Evolutionary conservation across 2,329 filamentous ascomycete species (phyloP), one percentile per base, ranked within the genome.

Genomic region (Cladorrhinum sp.): DNA sequence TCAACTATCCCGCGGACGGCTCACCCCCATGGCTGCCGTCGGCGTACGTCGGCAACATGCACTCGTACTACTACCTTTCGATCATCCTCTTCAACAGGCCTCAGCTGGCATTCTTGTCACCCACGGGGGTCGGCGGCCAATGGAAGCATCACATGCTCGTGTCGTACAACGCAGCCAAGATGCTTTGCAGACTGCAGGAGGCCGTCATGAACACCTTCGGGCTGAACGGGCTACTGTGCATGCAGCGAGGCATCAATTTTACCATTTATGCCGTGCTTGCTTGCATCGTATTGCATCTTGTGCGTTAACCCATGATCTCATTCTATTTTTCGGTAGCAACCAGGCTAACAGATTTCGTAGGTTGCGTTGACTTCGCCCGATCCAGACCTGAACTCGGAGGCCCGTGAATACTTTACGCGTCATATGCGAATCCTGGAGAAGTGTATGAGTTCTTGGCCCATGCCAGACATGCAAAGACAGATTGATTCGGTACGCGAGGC

Each of bases 181-280:
- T 84, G 46, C 82, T 98, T 55, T 97, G 93, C 74, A 87, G 90
- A 62, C 75, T 97, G 5, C 92, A 97, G 71, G 94, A 98, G 75
- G 88, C 88, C 1, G 86, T 96, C 36, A 71, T 96, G 61, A 83
- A 88, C 58, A 83, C 85, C 0, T 96, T 88, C 73, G 91, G 92
- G 2, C 78, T 96, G 62, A 84, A 84, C 16, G 94, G 93, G 0
- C 80, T 98, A 16, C 82, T 95, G 68, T 96, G 89, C 76, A 97
- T 97, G 94, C 89, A 94, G 70, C 85, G 94, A 66, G 94, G 94
- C 42, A 92, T 96, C 72, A 96, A 93, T 74, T 98, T 96, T 70
- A 92, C 91, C 5, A 92, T 98, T n/a, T 98, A 98, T 71, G 87
- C 88, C 59, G 86, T 96, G 24, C 78, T 98, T 51, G 95, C 92